Base-by-base conservation (phyloP, 768 basidiomycete species). In the Xerocomellus amylosporus region DNA sequence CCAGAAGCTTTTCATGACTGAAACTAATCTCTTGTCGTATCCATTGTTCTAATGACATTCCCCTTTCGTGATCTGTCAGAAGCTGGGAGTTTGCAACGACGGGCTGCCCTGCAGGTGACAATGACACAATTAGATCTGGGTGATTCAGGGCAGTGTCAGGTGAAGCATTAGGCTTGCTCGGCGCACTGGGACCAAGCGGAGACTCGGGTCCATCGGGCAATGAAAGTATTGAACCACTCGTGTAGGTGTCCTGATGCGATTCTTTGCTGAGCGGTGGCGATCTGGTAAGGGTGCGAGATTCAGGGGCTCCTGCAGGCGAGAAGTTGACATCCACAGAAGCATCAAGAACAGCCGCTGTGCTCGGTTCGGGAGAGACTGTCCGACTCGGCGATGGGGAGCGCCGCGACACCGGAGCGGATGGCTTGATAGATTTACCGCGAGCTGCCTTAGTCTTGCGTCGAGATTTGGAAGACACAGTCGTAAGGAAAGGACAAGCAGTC, bases 11-110 rank as follows among this genome's bases (percentile, higher is more conserved):
- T 58, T 86, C 83, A 59, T 81, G 84, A 69, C 90, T 79, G 43
- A 81, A 69, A 58, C 77, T 78, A 67, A 90, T 87, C 71, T 93
- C 90, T 59, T 83, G 80, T 51, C 86, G 77, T 54, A 93, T 84
- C 82, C 89, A 89, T 63, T 93, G 83, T 63, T 93, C 91, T 45
- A 94, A 78, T 0, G 90, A 88, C 88, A 93, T 86, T 19, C 77
- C 72, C 55, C 85, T 75, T 66, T 93, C 88, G 19, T 81, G 81
- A 33, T 42, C 67, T 51, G 57, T 69, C 45, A 53, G 70, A 56
- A 17, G 28, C 42, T 62, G 58, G n/a, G 64, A n/a, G 31, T 36
- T 31, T 30, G 56, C 19, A 51, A 62, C 28, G 39, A 40, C 49
- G 30, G 64, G 54, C 7, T 55, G 47, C 28, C 52, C 55, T 33